Base-by-base conservation (phyloP, 352 stramenopile genomes). In the Halophytophthora batemanensis region DNA sequence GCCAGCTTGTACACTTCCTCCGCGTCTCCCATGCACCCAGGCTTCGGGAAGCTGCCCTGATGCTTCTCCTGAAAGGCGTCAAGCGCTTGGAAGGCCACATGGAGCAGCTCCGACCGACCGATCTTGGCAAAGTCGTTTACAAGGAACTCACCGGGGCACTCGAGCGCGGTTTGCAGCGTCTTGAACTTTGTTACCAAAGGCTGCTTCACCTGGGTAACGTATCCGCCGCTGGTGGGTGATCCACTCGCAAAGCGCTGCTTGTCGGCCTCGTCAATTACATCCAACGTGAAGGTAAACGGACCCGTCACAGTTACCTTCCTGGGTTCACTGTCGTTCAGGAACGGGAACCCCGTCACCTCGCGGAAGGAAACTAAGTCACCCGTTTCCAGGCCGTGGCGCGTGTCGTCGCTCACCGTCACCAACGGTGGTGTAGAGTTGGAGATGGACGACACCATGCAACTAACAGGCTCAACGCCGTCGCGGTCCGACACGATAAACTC, bases 61-160 rank as follows among this genome's bases (percentile, higher is more conserved):
- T 95, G 66, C 48, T 86, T 82, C 15, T 73, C 70, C 11, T 79
- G 69, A 66, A 97, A 98, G 8, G 67, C 69, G 53, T 97, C 83
- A 13, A 98, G 67, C 4, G 77, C 92, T 42, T 89, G 80, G 59
- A 97, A 94, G 1, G 82, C 89, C 39, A 97, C 28, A 61, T 98
- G 93, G 14, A 98, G 82, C 37, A 94, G 63, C 51, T 93, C 82
- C 0, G 87, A 79, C 21, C 96, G 92, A 52, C 95, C 95, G 50
- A 98, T 78, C 69, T 99, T 99, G 29, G 95, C 96, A 72, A 99
- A 99, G 51, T 99, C 97, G 22, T 79, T 98, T 53, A 98, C 81
- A 59, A 99, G 87, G 44, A 99, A 97, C 40, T 98, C 94, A 10
- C 93, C 94, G n/a, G 93, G 95, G 6, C 87, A 61, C 1, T 56